phyloP scores from a whole-genome alignment of 169 alveolate genomes.

The Plasmodium relictum region DNA sequence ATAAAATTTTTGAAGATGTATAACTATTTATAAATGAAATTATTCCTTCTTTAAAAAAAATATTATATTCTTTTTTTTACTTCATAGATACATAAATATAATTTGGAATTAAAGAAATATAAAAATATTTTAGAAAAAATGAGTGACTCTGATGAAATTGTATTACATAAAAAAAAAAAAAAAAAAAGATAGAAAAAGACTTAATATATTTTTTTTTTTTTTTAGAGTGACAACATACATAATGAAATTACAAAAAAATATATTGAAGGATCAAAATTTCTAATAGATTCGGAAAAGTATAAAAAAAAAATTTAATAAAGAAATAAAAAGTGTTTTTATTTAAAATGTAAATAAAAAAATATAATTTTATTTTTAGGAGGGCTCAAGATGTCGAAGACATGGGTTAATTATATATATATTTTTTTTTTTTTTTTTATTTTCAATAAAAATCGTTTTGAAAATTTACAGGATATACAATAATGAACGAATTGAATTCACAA shows the following conservation, averaged over 20 bases:
- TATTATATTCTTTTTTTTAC: neutral
- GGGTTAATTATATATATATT: slow-evolving; percentile 16
- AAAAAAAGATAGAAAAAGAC: slow-evolving; percentile 16
- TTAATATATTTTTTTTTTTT: neutral
- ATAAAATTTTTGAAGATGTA: slow-evolving; percentile 61
- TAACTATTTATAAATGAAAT: neutral
- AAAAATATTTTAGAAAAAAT: slow-evolving; percentile 44
- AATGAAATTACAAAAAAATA: slow-evolving; percentile 42
- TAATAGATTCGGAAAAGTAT: slow-evolving; percentile 60
- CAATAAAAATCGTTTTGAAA: neutral
- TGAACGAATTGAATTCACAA: slow-evolving; percentile 66
- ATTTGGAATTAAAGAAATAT: slow-evolving; percentile 48
- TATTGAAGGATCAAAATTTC: slow-evolving; percentile 57
- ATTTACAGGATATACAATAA: slow-evolving; percentile 64
- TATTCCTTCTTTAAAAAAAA: neutral
- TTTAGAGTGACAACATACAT: slow-evolving; percentile 28
- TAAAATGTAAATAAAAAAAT: neutral
- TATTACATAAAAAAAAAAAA: neutral
- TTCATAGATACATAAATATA: slow-evolving; percentile 42
- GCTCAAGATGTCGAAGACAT: slow-evolving; percentile 77
- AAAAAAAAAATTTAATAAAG: slow-evolving; percentile 11
- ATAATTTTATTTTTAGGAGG: slow-evolving; percentile 50
- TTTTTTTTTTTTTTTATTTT: neutral
- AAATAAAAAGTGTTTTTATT: neutral
- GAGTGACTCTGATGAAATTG: slow-evolving; percentile 51